These are phyloP conservation scores for Amorphotheca resinae DNA, from an alignment of 495 filamentous ascomycete genomes.

Conservation along the genomic window DNA sequence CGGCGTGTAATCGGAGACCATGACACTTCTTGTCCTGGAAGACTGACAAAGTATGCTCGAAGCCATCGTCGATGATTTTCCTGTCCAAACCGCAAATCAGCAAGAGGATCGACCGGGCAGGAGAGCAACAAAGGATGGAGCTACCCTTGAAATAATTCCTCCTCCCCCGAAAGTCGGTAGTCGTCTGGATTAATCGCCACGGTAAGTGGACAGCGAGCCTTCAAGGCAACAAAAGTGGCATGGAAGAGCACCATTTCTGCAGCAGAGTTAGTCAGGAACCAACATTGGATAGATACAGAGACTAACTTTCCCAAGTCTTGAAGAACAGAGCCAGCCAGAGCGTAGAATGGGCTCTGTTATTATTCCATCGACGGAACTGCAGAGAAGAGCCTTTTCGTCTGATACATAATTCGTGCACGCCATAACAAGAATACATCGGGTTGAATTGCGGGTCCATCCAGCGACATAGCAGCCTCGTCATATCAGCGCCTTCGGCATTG, in stretches of 20 bases:
- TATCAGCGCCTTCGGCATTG: slow-evolving; percentile 27
- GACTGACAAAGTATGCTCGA: slow-evolving; percentile 57
- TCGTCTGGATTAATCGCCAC: slow-evolving; percentile 41
- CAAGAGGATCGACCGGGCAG: neutral
- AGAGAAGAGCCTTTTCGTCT: slow-evolving; percentile 33
- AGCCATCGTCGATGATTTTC: slow-evolving; percentile 58
- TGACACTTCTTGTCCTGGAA: slow-evolving; percentile 53
- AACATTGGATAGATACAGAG: neutral
- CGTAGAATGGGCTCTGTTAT: slow-evolving; percentile 28
- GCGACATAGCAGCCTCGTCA: slow-evolving; percentile 33
- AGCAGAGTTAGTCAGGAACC: neutral
- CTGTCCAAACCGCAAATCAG: slow-evolving; percentile 26
- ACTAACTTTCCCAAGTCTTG: slow-evolving; percentile 42
- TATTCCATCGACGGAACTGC: slow-evolving; percentile 37
- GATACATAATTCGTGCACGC: slow-evolving; percentile 38
- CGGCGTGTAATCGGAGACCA: slow-evolving; percentile 43
- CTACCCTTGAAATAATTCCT: slow-evolving; percentile 58
- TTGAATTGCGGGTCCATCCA: slow-evolving; percentile 19
- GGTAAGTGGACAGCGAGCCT: slow-evolving; percentile 48
- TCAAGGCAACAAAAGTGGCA: slow-evolving; percentile 62
- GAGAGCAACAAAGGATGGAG: slow-evolving; percentile 8
- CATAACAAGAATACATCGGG: slow-evolving; percentile 21
- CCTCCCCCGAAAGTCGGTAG: slow-evolving; percentile 49
- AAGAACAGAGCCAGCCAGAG: slow-evolving; percentile 41
- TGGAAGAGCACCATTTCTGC: slow-evolving; percentile 64